Conservation (phyloP, 2,329 filamentous ascomycete species). For the Ceratocystis ficicola region DNA sequence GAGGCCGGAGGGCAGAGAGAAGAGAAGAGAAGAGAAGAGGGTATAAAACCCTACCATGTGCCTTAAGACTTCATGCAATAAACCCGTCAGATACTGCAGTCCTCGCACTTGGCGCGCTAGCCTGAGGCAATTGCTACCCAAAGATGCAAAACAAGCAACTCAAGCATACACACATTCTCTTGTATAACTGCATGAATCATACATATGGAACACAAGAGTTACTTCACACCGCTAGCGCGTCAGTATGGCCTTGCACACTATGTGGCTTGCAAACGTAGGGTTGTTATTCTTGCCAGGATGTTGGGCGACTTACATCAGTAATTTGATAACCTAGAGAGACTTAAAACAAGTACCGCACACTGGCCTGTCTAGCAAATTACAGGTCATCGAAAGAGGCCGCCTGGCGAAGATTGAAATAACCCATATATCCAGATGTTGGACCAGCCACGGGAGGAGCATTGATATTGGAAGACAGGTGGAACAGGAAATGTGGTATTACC, state of each 20-base stretch:
- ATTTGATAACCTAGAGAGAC: not conserved
- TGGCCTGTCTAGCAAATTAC: not conserved
- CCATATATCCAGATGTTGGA: no score
- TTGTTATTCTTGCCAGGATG: not conserved
- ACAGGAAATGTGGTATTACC: not conserved
- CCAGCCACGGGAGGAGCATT: not conserved
- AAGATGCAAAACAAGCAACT: not conserved
- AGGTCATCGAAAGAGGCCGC: not conserved
- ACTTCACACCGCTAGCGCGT: slow-evolving; percentile 7
- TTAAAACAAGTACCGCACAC: not conserved
- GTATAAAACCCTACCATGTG: not conserved
- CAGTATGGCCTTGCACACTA: not conserved
- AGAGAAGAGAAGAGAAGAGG: not conserved
- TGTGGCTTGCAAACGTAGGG: not conserved
- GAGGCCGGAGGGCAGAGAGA: not conserved
- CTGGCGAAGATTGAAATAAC: not conserved
- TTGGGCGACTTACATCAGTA: not conserved
- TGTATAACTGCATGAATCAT: not conserved
- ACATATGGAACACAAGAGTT: not conserved
- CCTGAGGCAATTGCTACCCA: not conserved
- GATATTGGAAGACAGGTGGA: not conserved
- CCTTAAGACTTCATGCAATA: not conserved
- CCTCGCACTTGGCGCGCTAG: not conserved
- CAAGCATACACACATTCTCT: not conserved
- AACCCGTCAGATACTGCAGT: not conserved